Conservation (phyloP, 2,329 filamentous ascomycete genomes). For the Fusarium napiforme region DNA sequence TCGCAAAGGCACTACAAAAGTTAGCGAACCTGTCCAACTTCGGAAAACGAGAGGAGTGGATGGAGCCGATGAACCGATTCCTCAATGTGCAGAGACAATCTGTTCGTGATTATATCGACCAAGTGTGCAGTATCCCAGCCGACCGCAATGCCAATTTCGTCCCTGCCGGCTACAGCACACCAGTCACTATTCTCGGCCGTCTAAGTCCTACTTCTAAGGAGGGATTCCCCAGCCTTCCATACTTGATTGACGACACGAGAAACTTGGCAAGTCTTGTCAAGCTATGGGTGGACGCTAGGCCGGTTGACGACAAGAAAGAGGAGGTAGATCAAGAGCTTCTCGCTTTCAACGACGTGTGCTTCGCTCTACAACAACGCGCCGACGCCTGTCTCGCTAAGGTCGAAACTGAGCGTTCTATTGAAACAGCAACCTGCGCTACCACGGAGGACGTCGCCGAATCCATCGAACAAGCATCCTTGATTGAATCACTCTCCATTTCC, state of each 20-base stretch:
- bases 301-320: conserved; percentile 50
- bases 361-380: conserved; percentile 61
- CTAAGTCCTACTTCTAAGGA: conserved; percentile 84
- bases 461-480: conserved; percentile 57
- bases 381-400: conserved; percentile 63
- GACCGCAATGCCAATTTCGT: conserved; percentile 73
- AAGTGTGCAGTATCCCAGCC: conserved; percentile 83
- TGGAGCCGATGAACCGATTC: conserved; percentile 98
- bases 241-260: conserved; percentile 88
- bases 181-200: conserved; percentile 87
- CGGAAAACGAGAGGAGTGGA: conserved; percentile 96
- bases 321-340: conserved; percentile 62
- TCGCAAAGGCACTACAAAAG: conserved; percentile 91
- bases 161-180: conserved; percentile 90
- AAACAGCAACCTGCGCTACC: conserved; percentile 46
- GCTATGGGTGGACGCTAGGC: conserved; percentile 74
- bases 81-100: conserved; percentile 78
- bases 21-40: conserved; percentile 91
- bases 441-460: conserved; percentile 58
- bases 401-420: conserved; percentile 56
- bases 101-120: conserved; percentile 89
- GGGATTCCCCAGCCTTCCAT: conserved; percentile 92
- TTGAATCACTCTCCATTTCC: conserved; percentile 50
- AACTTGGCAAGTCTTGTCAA: conserved; percentile 87
- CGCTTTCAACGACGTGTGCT: conserved; percentile 64